Percentiles rank a stretch among this genome's conserved stretches.
Evolutionary conservation across 1,284 basidiomycete genomes (phyloP).

Genomic region (Cystobasidiaceae sp.): DNA sequence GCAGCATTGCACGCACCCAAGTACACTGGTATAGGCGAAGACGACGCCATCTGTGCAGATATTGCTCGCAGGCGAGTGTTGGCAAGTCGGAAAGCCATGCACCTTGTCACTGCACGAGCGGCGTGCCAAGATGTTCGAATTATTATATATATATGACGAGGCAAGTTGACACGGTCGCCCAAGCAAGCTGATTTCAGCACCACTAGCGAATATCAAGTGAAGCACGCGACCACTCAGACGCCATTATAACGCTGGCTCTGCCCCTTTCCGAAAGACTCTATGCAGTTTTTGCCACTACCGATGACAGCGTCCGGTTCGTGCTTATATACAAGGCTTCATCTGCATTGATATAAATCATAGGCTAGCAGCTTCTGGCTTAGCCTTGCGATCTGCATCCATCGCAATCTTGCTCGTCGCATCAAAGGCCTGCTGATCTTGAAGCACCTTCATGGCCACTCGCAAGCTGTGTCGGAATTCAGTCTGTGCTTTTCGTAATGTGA

Average conservation of each 20-base stretch:
- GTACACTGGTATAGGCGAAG: conserved; percentile 19
- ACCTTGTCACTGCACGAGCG: neutral
- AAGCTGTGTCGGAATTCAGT: conserved; percentile 22
- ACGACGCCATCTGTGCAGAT: conserved; percentile 22
- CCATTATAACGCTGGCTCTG: no score
- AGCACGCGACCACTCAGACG: no score
- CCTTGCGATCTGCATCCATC: neutral
- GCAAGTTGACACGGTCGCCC: no score
- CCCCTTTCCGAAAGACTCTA: neutral
- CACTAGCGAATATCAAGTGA: no score
- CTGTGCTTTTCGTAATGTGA: conserved; percentile 23
- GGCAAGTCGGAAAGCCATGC: conserved; percentile 17
- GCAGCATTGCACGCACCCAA: conserved; percentile 19
- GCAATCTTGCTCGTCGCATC: neutral
- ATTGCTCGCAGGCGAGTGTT: conserved; percentile 1
- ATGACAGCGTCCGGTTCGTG: no score
- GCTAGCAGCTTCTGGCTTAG: no score
- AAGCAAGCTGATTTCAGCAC: no score
- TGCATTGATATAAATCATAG: no score
- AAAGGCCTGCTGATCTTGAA: conserved; percentile 1
- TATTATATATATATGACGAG: no score
- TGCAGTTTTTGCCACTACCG: no score
- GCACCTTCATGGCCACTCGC: neutral
- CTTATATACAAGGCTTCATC: no score
- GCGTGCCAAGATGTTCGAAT: neutral